These are phyloP conservation scores for Candida odintsovae DNA, from an alignment of 805 yeast genomes.

Conservation along the genomic window DNA sequence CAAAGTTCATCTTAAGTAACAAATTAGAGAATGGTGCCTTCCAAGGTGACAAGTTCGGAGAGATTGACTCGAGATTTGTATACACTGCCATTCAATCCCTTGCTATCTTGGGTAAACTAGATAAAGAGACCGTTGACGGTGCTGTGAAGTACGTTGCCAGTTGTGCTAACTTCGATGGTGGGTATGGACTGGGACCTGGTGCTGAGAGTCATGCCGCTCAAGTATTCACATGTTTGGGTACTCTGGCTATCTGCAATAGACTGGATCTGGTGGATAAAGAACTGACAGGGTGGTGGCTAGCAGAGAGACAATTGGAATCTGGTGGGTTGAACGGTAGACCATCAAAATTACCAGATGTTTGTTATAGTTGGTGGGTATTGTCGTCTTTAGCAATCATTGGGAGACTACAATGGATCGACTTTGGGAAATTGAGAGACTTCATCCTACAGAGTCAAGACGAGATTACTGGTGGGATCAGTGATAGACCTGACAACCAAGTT, in stretches of 20 bases:
- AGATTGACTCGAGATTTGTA: slow-evolving; percentile 86
- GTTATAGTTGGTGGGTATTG: slow-evolving; percentile 97
- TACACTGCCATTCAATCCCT: slow-evolving; percentile 76
- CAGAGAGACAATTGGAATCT: slow-evolving; percentile 76
- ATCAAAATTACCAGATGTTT: slow-evolving; percentile 93
- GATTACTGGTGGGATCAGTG: slow-evolving; percentile 84
- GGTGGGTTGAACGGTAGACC: slow-evolving; percentile 98
- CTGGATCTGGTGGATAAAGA: slow-evolving; percentile 43
- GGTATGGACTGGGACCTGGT: slow-evolving; percentile 90
- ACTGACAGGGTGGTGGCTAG: slow-evolving; percentile 74
- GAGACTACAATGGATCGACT: slow-evolving; percentile 73
- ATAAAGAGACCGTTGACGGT: slow-evolving; percentile 46
- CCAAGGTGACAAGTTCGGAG: slow-evolving; percentile 89
- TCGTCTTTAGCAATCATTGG: slow-evolving; percentile 65
- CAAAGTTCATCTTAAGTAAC: slow-evolving; percentile 31
- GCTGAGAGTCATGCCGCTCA: slow-evolving; percentile 96
- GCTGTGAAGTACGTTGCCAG: slow-evolving; percentile 59
- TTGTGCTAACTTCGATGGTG: slow-evolving; percentile 93
- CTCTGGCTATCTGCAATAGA: slow-evolving; percentile 61
- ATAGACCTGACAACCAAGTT: slow-evolving; percentile 82
- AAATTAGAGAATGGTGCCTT: slow-evolving; percentile 60
- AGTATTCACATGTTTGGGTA: slow-evolving; percentile 78
- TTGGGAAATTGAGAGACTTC: slow-evolving; percentile 52
- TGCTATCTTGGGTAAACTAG: slow-evolving; percentile 60
- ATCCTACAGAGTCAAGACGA: slow-evolving; percentile 75